Percentiles rank a stretch among this genome's conserved stretches.
Conservation (phyloP, 2,329 filamentous ascomycete species). For the Phialocephala sp. region DNA sequence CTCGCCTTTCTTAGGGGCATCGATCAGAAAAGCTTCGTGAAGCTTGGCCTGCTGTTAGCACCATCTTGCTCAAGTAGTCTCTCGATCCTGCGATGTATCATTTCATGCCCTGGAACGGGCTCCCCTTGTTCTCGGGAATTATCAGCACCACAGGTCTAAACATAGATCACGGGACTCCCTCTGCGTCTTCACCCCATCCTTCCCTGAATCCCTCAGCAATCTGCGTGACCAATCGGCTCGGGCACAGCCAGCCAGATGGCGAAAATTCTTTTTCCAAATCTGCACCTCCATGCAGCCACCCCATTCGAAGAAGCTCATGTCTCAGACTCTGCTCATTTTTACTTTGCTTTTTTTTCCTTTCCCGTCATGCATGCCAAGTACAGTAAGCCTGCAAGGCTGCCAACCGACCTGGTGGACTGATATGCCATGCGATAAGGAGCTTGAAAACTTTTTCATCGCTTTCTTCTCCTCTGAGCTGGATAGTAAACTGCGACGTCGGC, state of each 20-base stretch:
- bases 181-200: background rate
- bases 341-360: background rate
- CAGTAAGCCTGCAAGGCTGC: constrained; percentile 8
- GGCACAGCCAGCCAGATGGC: background rate
- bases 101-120: background rate
- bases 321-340: background rate
- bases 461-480: background rate
- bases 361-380: constrained; percentile 1
- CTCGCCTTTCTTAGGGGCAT: background rate
- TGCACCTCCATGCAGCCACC: constrained; percentile 2
- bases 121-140: background rate
- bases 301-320: background rate
- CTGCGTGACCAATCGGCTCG: background rate
- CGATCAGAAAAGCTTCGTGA: constrained; percentile 6
- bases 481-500: background rate
- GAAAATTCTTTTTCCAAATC: background rate
- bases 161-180: background rate
- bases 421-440: background rate
- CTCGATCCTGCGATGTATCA: background rate
- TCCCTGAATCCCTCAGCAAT: background rate
- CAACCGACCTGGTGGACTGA: background rate
- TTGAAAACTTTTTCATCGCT: constrained; percentile 4
- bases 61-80: background rate
- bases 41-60: constrained; percentile 6
- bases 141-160: background rate